Conservation (phyloP, 208 protist genomes). For the Leishmania major region DNA sequence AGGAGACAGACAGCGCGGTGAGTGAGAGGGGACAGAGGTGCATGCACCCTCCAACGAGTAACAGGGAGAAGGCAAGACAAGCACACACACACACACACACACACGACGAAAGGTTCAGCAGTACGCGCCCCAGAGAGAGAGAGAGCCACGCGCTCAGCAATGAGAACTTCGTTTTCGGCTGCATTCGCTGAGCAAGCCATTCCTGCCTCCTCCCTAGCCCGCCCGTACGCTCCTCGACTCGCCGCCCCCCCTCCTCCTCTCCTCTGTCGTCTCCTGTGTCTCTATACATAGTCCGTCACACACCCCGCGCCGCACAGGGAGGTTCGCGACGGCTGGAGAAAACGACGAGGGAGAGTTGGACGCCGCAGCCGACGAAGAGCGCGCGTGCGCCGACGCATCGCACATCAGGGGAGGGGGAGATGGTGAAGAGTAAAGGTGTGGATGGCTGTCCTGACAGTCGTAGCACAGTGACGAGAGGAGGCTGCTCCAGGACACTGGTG, state of each 20-base stretch:
- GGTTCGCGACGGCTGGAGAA: neutral
- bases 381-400: neutral
- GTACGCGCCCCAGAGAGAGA: too few species aligned
- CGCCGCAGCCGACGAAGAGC: neutral
- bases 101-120: too few species aligned
- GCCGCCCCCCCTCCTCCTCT: neutral
- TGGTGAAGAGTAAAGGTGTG: neutral
- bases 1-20: too few species aligned
- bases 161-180: too few species aligned
- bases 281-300: neutral
- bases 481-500: neutral
- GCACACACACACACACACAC: too few species aligned
- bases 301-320: neutral
- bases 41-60: too few species aligned
- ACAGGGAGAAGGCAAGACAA: too few species aligned
- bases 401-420: neutral
- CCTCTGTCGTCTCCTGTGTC: neutral
- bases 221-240: too few species aligned
- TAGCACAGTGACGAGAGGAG: neutral
- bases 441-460: neutral
- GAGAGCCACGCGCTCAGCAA: too few species aligned
- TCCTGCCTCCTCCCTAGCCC: too few species aligned
- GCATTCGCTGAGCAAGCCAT: too few species aligned
- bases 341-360: neutral
- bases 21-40: too few species aligned